phyloP scores from a whole-genome alignment of 371 early-diverging fungal species.

The Fennellomyces sp. region DNA sequence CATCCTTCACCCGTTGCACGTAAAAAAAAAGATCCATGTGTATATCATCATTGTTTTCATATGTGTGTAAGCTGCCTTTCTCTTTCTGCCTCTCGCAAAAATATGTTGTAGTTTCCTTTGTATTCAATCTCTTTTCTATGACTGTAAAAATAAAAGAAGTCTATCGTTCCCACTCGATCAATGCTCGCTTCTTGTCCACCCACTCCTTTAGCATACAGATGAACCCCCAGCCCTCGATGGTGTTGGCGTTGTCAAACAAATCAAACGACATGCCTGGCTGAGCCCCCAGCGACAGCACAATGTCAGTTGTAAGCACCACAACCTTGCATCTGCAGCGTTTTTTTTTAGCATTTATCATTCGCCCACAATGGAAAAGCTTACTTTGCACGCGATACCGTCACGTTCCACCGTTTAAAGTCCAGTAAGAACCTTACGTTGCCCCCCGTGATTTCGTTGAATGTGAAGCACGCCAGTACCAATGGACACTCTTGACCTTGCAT shows the following conservation, averaged over 20 bases:
- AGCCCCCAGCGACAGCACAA: constrained; percentile 28
- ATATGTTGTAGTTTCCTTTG: neutral
- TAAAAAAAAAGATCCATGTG: neutral
- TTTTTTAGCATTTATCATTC: neutral
- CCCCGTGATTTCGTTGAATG: constrained; percentile 27
- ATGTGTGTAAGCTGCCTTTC: neutral
- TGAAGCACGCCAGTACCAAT: constrained; percentile 59
- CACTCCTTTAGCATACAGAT: constrained; percentile 31
- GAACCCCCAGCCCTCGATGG: constrained; percentile 39
- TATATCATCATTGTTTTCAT: neutral
- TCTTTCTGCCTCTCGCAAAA: neutral
- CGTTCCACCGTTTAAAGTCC: constrained; percentile 60
- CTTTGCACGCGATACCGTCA: constrained; percentile 57
- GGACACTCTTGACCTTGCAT: constrained; percentile 68
- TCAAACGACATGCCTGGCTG: constrained; percentile 21
- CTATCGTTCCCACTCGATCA: constrained; percentile 27
- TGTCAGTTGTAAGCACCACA: constrained; percentile 49
- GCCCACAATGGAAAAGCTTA: constrained; percentile 6
- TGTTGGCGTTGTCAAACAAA: constrained; percentile 17
- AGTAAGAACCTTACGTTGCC: constrained; percentile 39
- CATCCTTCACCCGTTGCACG: neutral
- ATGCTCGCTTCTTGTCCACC: constrained; percentile 22
- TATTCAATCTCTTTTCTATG: neutral
- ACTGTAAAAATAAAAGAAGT: neutral
- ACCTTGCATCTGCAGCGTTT: constrained; percentile 48